Conservation (phyloP, 495 filamentous ascomycete genomes). For the Letharia lupina region DNA sequence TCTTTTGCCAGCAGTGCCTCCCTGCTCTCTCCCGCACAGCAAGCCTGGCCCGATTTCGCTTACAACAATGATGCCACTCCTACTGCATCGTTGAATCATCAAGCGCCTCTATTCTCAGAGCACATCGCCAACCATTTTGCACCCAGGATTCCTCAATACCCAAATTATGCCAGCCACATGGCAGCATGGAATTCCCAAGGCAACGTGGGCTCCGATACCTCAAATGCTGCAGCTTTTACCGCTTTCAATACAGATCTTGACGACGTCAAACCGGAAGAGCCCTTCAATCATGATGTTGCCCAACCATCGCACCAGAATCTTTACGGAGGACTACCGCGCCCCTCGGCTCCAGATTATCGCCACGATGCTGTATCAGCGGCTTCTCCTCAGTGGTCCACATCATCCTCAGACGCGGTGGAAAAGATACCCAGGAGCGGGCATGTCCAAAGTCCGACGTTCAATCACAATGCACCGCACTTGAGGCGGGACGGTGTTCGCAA, state of each 20-base stretch:
- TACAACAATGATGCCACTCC: constrained; percentile 31
- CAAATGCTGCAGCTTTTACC: constrained; percentile 48
- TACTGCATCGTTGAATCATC: constrained; percentile 28
- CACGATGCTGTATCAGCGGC: constrained; percentile 38
- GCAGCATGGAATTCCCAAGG: constrained; percentile 20
- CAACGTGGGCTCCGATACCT: constrained; percentile 55
- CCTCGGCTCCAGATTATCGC: constrained; percentile 37
- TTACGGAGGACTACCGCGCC: constrained; percentile 21
- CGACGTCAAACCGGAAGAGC: constrained; percentile 33
- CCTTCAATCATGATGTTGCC: constrained; percentile 43
- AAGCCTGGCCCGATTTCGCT: constrained; percentile 67
- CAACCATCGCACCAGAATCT: constrained; percentile 32
- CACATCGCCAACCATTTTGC: constrained; percentile 30
- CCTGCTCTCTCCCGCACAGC: constrained; percentile 65
- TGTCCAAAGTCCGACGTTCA: constrained; percentile 60
- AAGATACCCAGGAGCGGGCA: constrained; percentile 61
- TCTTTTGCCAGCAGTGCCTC: constrained; percentile 61
- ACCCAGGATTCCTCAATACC: constrained; percentile 10
- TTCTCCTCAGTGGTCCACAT: constrained; percentile 53
- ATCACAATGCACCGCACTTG: constrained; percentile 67
- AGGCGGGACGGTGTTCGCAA: constrained; percentile 93
- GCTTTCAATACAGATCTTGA: constrained; percentile 57
- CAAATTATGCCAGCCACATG: constrained; percentile 19
- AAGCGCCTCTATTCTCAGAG: constrained; percentile 25
- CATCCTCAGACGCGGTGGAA: constrained; percentile 49